These are phyloP conservation scores for Colletotrichum destructivum DNA, from an alignment of 2,329 filamentous ascomycete species.

Conservation along the genomic window DNA sequence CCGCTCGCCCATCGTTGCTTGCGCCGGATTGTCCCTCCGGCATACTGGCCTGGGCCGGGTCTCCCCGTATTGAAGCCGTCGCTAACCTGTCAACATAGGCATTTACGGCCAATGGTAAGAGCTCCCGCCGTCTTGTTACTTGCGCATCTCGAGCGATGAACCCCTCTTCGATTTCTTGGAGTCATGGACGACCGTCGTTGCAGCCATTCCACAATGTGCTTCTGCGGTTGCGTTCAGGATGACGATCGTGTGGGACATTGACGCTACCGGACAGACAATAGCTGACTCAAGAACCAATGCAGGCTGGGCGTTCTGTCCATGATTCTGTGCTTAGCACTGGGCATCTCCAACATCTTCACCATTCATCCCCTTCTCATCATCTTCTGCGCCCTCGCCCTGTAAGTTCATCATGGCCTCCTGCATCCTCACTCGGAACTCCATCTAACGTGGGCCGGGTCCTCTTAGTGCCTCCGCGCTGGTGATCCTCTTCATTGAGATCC, in stretches of 20 bases:
- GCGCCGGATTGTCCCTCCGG: neutral
- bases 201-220: neutral
- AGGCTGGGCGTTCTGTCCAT: constrained; percentile 81
- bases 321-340: constrained; percentile 79
- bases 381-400: constrained; percentile 70
- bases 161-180: neutral
- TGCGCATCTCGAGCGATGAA: neutral
- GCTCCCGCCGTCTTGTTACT: constrained; percentile 47
- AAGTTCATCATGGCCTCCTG: constrained; percentile 49
- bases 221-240: neutral
- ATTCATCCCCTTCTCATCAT: constrained; percentile 63
- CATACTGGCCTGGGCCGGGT: neutral
- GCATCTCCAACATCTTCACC: constrained; percentile 78
- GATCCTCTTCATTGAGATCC: constrained; percentile 90
- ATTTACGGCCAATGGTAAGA: constrained; percentile 83
- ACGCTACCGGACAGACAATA: constrained; percentile 21
- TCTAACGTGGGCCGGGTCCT: constrained; percentile 13
- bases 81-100: constrained; percentile 64
- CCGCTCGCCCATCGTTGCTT: constrained; percentile 35
- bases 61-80: constrained; percentile 13
- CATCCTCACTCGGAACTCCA: constrained; percentile 5
- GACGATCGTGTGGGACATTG: neutral
- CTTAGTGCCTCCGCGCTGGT: constrained; percentile 78
- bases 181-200: neutral
- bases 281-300: constrained; percentile 45